Conservation (phyloP, 148 eudicot genomes). For the Polygonum maritimum region DNA sequence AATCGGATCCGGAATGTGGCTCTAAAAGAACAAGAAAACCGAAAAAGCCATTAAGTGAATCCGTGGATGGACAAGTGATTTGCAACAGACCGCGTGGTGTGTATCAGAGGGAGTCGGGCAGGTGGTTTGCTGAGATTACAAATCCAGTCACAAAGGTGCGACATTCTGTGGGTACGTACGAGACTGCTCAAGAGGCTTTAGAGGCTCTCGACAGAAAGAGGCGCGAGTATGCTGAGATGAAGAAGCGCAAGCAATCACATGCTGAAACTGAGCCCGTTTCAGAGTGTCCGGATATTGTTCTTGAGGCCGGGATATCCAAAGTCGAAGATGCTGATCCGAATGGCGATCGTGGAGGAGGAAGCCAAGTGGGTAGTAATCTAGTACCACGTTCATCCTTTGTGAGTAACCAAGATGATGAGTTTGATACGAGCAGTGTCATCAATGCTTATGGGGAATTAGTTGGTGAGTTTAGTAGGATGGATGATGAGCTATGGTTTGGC, state of each 20-base stretch:
- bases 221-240: background rate
- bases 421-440: constrained; percentile 15
- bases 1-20: background rate
- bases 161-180: constrained; percentile 3
- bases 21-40: background rate
- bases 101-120: background rate
- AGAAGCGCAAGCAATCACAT: background rate
- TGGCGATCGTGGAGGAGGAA: background rate
- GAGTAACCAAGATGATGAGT: background rate
- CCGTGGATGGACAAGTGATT: background rate
- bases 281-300: background rate
- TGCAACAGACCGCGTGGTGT: background rate
- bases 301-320: no score
- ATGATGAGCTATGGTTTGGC: constrained; percentile 27
- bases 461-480: constrained; percentile 30
- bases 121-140: background rate
- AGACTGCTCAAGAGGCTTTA: constrained; percentile 17
- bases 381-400: background rate
- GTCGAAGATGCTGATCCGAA: no score
- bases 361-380: background rate
- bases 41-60: background rate
- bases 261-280: no score
- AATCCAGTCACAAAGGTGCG: background rate
- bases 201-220: constrained; percentile 6
- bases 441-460: constrained; percentile 31